Base-by-base conservation (phyloP, 768 basidiomycete species). In the Termitomyces sp. region DNA sequence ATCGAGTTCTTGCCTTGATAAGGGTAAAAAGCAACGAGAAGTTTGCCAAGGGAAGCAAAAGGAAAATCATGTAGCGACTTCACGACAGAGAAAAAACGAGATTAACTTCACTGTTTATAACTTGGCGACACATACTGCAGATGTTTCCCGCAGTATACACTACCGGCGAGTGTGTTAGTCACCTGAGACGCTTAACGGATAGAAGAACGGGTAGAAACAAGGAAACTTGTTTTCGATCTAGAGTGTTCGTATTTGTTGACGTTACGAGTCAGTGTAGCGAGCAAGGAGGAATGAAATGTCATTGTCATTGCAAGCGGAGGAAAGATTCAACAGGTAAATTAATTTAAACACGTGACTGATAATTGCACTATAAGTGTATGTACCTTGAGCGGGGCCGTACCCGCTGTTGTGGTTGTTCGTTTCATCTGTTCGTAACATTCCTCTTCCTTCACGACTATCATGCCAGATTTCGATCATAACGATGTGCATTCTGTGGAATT, bases 401-500 rank as follows among this genome's bases (percentile, higher is more conserved):
- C 10, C 24, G 39, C 26, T 29, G 27, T 12, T 37, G n/a, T 41
- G 24, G 27, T 26, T 22, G 37, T 53, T 34, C 37, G 37, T 53
- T 53, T 53, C 37, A 18, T 2, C 34, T 27, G 20, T 31, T 20
- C 20, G 48, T 26, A 18, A 43, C 56, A 41, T 53, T 53, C 41
- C 37, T 27, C 27, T 32, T 10, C 12, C 44, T 62, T 63, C 42
- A 65, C 58, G 65, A 62, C 63, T 46, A 60, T 57, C 59, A 70
- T 69, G 65, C 61, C 65, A 51, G 64, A 64, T 36, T 66, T 69
- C 63, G 65, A 73, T 57, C 62, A 67, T 50, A 65, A 67, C 46
- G 70, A 71, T 62, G 66, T 61, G 20, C 72, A 72, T 53, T 71
- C 68, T 18, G 60, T 74, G 59, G 74, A 76, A 59, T 75, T 74